A percentile compares a stretch with the other conserved stretches of the same genome.
These are phyloP conservation scores for Calocybe cyanea DNA, from an alignment of 768 basidiomycete genomes.

Conservation along the genomic window DNA sequence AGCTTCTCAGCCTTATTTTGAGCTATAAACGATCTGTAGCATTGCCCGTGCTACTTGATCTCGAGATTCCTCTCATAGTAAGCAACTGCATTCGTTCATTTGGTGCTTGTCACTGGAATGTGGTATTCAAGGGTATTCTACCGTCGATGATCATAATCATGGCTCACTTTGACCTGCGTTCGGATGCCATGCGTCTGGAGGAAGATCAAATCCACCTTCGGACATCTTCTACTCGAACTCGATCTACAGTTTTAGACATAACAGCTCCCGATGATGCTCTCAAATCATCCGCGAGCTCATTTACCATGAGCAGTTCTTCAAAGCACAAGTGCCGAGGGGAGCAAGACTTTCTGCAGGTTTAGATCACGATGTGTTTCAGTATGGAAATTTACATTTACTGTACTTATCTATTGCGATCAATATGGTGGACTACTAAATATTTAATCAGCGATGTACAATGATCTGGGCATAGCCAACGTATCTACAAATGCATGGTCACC, in stretches of 20 bases:
- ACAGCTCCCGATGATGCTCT: neutral
- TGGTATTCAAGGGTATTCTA: neutral
- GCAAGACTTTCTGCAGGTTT: no score
- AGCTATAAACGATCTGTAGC: neutral
- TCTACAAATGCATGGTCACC: no score
- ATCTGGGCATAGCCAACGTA: no score
- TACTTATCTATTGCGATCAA: no score
- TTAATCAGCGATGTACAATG: no score
- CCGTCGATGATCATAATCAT: neutral
- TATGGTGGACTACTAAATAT: no score
- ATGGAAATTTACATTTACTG: no score
- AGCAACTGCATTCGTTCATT: neutral
- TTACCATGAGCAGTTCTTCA: slow-evolving; percentile 17
- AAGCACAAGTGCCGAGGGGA: slow-evolving; percentile 28
- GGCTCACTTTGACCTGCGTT: neutral
- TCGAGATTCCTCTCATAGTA: slow-evolving; percentile 2
- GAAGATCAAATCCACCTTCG: neutral
- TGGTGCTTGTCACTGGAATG: neutral
- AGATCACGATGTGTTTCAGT: no score
- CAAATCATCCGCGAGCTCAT: no score
- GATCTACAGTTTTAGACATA: no score
- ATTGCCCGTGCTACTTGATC: neutral
- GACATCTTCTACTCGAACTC: neutral
- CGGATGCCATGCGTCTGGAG: neutral
- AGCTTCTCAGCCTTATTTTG: slow-evolving; percentile 4